A percentile compares a stretch with the other conserved stretches of the same genome.
Evolutionary conservation across 2,329 filamentous ascomycete genomes (phyloP).

Genomic region (Trichophyton simii): DNA sequence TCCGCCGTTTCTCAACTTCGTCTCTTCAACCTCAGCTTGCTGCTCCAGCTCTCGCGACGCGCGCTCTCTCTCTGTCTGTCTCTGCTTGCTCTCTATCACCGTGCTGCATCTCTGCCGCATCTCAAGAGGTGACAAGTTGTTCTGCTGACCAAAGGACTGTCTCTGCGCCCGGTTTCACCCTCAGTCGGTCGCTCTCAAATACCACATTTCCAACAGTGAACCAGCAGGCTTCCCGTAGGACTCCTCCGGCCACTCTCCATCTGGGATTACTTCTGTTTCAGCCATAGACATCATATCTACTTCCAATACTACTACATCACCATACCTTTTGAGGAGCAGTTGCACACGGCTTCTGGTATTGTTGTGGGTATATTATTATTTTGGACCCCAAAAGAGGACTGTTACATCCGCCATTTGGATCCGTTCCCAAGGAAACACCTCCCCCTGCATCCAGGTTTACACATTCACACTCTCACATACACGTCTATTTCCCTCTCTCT

Average conservation of each 20-base stretch:
- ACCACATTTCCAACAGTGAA: not conserved
- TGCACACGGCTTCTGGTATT: constrained; percentile 4
- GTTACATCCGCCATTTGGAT: constrained; percentile 3
- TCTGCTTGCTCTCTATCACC: not conserved
- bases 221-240: not conserved
- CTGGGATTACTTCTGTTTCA: constrained; percentile 2
- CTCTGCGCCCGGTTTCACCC: not conserved
- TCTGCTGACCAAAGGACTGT: not conserved
- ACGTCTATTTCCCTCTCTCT: not conserved
- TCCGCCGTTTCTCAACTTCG: constrained; percentile 15
- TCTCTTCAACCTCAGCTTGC: constrained; percentile 14
- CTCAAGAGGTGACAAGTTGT: not conserved
- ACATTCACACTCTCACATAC: not conserved
- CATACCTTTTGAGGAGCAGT: constrained; percentile 4
- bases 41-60: constrained; percentile 4
- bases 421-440: not conserved
- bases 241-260: not conserved
- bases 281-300: not conserved
- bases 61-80: not conserved
- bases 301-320: not conserved
- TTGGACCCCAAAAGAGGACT: constrained; percentile 1
- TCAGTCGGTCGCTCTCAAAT: not conserved
- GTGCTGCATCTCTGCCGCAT: not conserved
- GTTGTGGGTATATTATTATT: constrained; percentile 1
- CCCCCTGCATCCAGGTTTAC: not conserved